These are phyloP conservation scores for Phoenix dactylifera DNA, from an alignment of 176 grass and related monocot genomes.

Conservation along the genomic window DNA sequence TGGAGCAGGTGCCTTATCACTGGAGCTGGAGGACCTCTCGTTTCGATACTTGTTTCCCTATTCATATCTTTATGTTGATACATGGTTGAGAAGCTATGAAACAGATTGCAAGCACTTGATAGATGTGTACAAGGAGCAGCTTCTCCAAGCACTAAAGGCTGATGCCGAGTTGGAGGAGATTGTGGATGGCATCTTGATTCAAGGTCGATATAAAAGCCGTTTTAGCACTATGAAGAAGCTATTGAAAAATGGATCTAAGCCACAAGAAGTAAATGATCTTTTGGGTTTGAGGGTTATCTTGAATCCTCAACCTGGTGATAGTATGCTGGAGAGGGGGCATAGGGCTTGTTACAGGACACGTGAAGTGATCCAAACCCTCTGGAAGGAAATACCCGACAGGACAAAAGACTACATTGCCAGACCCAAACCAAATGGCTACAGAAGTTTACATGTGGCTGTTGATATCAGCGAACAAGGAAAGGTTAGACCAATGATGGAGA, in stretches of 20 bases:
- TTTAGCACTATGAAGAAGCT: slow-evolving; percentile 98
- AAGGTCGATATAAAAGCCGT: slow-evolving; percentile 77
- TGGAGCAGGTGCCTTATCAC: slow-evolving; percentile 59
- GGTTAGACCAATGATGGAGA: slow-evolving; percentile 67
- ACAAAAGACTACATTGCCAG: slow-evolving; percentile 75
- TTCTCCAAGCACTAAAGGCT: slow-evolving; percentile 44
- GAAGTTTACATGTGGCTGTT: slow-evolving; percentile 79
- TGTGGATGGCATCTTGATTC: slow-evolving; percentile 53
- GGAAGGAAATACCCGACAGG: slow-evolving; percentile 64
- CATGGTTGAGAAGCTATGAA: slow-evolving; percentile 70
- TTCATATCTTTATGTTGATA: slow-evolving; percentile 61
- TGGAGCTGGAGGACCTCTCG: slow-evolving; percentile 85
- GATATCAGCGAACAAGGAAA: slow-evolving; percentile 65
- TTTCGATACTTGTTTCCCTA: slow-evolving; percentile 83
- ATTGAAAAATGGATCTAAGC: slow-evolving; percentile 71
- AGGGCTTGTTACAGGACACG: slow-evolving; percentile 59
- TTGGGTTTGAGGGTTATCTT: slow-evolving; percentile 78
- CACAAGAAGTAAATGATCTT: slow-evolving; percentile 84
- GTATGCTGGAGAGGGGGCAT: slow-evolving; percentile 20
- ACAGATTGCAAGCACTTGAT: slow-evolving; percentile 49
- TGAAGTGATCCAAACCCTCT: slow-evolving; percentile 48
- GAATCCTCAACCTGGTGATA: slow-evolving; percentile 23
- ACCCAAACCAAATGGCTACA: slow-evolving; percentile 84
- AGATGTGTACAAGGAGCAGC: slow-evolving; percentile 47
- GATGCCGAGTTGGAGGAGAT: slow-evolving; percentile 49